Percentiles rank a stretch among this genome's conserved stretches.
Conservation (phyloP, 75 land plant genomes). For the Isoetes taiwanensis region DNA sequence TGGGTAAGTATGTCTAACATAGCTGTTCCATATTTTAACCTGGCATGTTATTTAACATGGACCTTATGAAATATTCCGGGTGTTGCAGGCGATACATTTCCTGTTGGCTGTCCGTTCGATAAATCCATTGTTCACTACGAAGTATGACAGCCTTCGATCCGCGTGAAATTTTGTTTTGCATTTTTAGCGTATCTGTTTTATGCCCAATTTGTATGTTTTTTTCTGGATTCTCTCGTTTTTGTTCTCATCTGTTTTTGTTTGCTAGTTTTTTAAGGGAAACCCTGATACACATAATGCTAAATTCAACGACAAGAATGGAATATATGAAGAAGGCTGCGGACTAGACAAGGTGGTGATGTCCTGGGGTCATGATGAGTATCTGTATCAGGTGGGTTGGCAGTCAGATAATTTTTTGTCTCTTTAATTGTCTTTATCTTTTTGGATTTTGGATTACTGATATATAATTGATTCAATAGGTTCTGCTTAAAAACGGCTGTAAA, state of each 20-base stretch:
- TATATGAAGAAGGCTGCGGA: constrained; percentile 64
- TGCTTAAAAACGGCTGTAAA: constrained; percentile 49
- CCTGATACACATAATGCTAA: constrained; percentile 43
- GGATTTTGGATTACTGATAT: background rate
- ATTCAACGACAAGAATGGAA: constrained; percentile 52
- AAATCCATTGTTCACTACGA: constrained; percentile 58
- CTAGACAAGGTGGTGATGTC: constrained; percentile 67
- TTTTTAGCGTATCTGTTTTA: background rate
- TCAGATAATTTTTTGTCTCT: background rate
- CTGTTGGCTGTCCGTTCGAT: constrained; percentile 82
- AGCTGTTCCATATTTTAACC: background rate
- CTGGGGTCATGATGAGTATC: constrained; percentile 92
- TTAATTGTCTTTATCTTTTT: background rate
- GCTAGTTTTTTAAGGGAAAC: constrained; percentile 59
- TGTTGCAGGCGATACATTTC: constrained; percentile 63
- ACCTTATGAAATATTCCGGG: background rate
- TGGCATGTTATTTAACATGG: background rate
- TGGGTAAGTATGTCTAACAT: constrained; percentile 29
- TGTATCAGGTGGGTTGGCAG: constrained; percentile 52
- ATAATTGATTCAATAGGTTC: constrained; percentile 31
- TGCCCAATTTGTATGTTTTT: background rate
- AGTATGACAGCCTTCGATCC: constrained; percentile 20
- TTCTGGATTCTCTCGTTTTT: background rate
- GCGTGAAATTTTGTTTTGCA: background rate
- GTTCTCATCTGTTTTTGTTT: background rate